Evolutionary conservation across 2,329 filamentous ascomycete genomes (phyloP), one percentile per base, ranked within the genome.

Genomic region (Bipolaris victoriae): DNA sequence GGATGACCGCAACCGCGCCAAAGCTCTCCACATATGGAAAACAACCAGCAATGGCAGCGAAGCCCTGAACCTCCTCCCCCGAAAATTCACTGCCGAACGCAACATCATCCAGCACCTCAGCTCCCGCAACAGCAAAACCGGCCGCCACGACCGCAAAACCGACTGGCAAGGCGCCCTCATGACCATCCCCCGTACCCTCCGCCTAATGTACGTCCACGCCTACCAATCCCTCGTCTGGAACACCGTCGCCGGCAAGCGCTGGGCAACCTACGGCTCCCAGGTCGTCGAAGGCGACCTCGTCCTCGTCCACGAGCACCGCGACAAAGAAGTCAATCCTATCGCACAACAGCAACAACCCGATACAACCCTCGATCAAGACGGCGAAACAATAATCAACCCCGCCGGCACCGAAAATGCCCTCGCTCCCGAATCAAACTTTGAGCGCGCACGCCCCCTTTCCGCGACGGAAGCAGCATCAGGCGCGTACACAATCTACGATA

Each of bases 201-300:
- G 92, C 41, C 86, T 92, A 57, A 97, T 99, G 90, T 99, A 98
- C 73, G 88, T 97, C 15, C 95, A 99, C 75, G 94, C 95, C 5
- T 98, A 97, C 77, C 95, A 99, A 76, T 96, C 91, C 5, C 85
- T 92, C 36, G 88, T 99, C 7, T 99, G 94, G 94, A 99, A 99
- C 78, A 86, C 87, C 64, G 90, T 87, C 11, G 91, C 87, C 1
- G 92, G 90, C 63, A 87, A 89, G 66, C 89, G 95, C 45, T 96
- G 92, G 89, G 85, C 87, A 40, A 79, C 86, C 2, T 89, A 90
- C 72, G 92, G 93, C 49, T 77, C 82, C 57, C 83, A 83, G 52
- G 91, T 97, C 15, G 84, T 97, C 13, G 86, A 89, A 66, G 95
- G 95, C 31, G 95, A 99, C 74, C 84, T 99, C 10, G 87, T 97